phyloP scores from a whole-genome alignment of 2,329 filamentous ascomycete species.

The Periconia digitata region DNA sequence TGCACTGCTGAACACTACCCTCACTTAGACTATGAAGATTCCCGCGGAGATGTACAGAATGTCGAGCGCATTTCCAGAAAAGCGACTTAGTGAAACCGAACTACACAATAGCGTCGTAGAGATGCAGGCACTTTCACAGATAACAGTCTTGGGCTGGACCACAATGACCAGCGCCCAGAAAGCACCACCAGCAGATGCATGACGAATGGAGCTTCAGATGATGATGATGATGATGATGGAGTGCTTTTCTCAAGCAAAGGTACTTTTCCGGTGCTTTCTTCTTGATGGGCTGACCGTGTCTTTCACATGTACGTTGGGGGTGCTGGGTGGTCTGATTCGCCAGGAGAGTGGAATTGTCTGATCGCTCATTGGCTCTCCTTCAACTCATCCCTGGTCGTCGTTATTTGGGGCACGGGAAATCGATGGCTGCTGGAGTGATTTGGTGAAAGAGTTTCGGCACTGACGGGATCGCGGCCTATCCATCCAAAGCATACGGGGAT shows the following conservation, averaged over 20 bases:
- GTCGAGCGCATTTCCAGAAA: not conserved
- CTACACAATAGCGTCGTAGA: not conserved
- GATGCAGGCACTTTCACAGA: not conserved
- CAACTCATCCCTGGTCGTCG: not conserved
- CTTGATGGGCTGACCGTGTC: no score
- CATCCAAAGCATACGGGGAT: no score
- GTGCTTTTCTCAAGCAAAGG: not conserved
- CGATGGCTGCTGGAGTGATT: not conserved
- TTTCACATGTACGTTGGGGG: not conserved
- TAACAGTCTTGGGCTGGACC: not conserved
- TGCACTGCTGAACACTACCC: not conserved
- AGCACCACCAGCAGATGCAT: no score
- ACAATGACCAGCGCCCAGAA: not conserved
- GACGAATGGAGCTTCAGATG: not conserved
- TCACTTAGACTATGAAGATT: not conserved
- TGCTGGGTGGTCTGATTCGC: not conserved
- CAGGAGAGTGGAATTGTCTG: not conserved
- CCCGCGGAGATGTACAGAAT: not conserved
- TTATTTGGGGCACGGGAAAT: not conserved
- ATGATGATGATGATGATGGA: not conserved
- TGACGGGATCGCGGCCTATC: not conserved
- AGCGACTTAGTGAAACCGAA: not conserved
- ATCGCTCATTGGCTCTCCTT: not conserved
- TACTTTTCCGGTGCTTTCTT: no score
- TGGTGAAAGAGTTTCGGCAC: not conserved